These are phyloP conservation scores for Solanum gracilifrons DNA, from an alignment of 257 asterid species.

Conservation along the genomic window DNA sequence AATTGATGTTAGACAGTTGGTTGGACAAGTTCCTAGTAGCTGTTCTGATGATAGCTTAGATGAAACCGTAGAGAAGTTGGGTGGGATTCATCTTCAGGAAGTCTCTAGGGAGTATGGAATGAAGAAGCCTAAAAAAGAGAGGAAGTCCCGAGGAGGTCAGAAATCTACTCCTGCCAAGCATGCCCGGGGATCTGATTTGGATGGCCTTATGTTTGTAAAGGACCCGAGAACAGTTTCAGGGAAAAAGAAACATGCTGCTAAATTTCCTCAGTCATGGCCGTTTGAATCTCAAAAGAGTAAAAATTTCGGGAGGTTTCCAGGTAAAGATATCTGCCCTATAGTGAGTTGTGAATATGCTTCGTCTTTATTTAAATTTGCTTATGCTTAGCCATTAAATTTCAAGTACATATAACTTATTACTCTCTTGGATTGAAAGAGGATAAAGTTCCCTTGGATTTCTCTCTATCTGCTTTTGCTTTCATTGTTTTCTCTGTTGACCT, in stretches of 20 bases:
- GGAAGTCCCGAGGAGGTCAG: conserved; percentile 23
- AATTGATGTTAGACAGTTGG: conserved; percentile 48
- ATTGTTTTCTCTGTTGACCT: background rate
- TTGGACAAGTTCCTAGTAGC: conserved; percentile 22
- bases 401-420: background rate
- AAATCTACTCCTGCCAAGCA: conserved; percentile 19
- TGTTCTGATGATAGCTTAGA: conserved; percentile 32
- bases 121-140: conserved; percentile 29
- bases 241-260: conserved; percentile 56
- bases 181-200: conserved; percentile 29
- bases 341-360: background rate
- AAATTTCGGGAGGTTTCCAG: conserved; percentile 47
- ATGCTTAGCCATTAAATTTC: background rate
- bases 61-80: conserved; percentile 47
- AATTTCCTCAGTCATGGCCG: conserved; percentile 60
- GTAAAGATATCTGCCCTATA: conserved; percentile 10
- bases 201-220: conserved; percentile 53
- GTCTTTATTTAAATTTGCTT: background rate
- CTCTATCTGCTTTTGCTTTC: background rate
- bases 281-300: conserved; percentile 48
- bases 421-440: background rate
- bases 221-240: conserved; percentile 67
- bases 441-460: background rate
- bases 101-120: conserved; percentile 68
- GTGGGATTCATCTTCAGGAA: conserved; percentile 76